Conservation (phyloP, 2,329 filamentous ascomycete species). For the Ophiostoma sp. region DNA sequence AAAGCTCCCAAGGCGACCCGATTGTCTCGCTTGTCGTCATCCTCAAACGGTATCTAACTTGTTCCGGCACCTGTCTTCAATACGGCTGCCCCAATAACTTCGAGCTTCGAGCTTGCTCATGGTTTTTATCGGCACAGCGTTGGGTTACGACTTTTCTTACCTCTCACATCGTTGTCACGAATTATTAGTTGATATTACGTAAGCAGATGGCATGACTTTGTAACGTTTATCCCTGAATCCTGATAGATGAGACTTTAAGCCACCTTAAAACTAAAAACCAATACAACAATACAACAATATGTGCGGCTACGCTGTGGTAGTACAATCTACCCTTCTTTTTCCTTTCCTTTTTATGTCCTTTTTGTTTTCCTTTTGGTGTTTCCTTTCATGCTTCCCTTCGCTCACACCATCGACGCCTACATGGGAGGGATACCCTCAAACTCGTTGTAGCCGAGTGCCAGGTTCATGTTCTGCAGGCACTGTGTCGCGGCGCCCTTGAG, state of each 20-base stretch:
- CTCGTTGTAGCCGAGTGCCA: slow-evolving; percentile 81
- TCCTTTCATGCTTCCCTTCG: background rate
- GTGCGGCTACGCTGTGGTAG: slow-evolving; percentile 9
- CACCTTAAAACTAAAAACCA: background rate
- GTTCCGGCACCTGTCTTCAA: too few species aligned
- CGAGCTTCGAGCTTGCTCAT: too few species aligned
- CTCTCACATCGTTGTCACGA: too few species aligned
- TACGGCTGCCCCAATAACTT: too few species aligned
- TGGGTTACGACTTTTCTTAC: too few species aligned
- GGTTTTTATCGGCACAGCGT: too few species aligned
- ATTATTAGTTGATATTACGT: too few species aligned
- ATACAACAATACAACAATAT: background rate
- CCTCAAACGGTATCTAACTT: too few species aligned
- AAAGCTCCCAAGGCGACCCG: too few species aligned
- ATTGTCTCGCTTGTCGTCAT: too few species aligned
- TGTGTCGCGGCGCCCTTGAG: slow-evolving; percentile 91
- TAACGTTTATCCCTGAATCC: too few species aligned
- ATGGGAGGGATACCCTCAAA: slow-evolving; percentile 74
- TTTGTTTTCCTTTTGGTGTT: background rate
- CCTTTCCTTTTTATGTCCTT: slow-evolving; percentile 3
- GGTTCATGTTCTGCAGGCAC: slow-evolving; percentile 92
- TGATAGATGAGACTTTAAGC: background rate
- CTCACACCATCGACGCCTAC: slow-evolving; percentile 28
- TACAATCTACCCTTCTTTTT: slow-evolving; percentile 1
- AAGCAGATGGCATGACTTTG: too few species aligned